Percentiles rank a stretch among this genome's conserved stretches.
Conservation (phyloP, 176 grass and related monocot genomes). For the Musa itinerans region DNA sequence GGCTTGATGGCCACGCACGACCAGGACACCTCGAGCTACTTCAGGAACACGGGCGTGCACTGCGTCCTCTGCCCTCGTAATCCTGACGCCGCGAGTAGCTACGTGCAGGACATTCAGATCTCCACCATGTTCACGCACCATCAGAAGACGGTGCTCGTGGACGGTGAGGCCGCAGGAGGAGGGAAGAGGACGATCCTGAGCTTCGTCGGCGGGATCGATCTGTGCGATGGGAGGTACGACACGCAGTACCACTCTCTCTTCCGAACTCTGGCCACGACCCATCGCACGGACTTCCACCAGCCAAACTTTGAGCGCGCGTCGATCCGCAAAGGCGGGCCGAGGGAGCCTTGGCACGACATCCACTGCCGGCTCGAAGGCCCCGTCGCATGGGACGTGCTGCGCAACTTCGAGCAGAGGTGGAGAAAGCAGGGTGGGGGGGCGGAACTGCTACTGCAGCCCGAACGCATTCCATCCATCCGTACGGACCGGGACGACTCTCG, state of each 20-base stretch:
- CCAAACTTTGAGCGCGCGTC: slow-evolving; percentile 50
- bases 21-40: slow-evolving; percentile 57
- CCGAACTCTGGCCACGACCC: slow-evolving; percentile 28
- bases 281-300: slow-evolving; percentile 51
- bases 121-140: slow-evolving; percentile 92
- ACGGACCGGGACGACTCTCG: not conserved
- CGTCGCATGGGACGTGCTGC: slow-evolving; percentile 44
- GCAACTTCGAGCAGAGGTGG: slow-evolving; percentile 71
- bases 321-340: slow-evolving; percentile 38
- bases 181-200: slow-evolving; percentile 19
- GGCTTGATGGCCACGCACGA: slow-evolving; percentile 88
- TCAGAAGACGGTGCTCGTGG: slow-evolving; percentile 68
- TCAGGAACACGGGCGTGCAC: slow-evolving; percentile 29
- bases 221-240: slow-evolving; percentile 67
- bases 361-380: slow-evolving; percentile 66
- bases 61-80: slow-evolving; percentile 78
- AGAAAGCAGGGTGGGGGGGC: slow-evolving; percentile 32
- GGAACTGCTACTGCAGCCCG: slow-evolving; percentile 10
- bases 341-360: slow-evolving; percentile 70
- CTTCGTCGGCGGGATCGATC: slow-evolving; percentile 72
- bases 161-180: slow-evolving; percentile 19
- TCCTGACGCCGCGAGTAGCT: slow-evolving; percentile 55
- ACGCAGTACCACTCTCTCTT: slow-evolving; percentile 59
- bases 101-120: slow-evolving; percentile 48
- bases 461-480: not conserved